phyloP scores from a whole-genome alignment of 495 filamentous ascomycete genomes.

The Staphylotrichum longicolle region DNA sequence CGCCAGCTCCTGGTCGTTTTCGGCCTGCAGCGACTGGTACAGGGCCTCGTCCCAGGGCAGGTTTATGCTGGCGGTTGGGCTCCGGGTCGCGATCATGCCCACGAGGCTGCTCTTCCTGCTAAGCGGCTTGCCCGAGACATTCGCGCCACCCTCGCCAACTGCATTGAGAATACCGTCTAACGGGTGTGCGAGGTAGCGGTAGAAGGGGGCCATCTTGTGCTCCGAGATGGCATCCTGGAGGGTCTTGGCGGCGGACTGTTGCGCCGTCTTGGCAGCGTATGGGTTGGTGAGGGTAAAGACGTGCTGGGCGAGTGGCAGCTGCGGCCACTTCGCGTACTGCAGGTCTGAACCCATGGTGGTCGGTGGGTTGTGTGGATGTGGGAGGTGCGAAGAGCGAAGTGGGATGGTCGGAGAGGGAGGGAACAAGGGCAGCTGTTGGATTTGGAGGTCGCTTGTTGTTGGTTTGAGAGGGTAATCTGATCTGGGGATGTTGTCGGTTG shows the following conservation, averaged over 20 bases:
- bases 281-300: slow-evolving; percentile 97
- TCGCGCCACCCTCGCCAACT: slow-evolving; percentile 64
- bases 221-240: slow-evolving; percentile 91
- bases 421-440: not conserved
- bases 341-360: slow-evolving; percentile 86
- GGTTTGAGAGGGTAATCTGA: not conserved
- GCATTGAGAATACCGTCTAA: slow-evolving; percentile 84
- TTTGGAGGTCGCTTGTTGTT: slow-evolving; percentile 1
- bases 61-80: slow-evolving; percentile 57
- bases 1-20: slow-evolving; percentile 89
- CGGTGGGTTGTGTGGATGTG: slow-evolving; percentile 5
- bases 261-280: slow-evolving; percentile 62
- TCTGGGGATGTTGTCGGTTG: not conserved
- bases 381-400: slow-evolving; percentile 3
- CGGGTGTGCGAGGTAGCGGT: slow-evolving; percentile 92
- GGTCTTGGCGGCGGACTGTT: slow-evolving; percentile 73
- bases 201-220: slow-evolving; percentile 95
- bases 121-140: slow-evolving; percentile 47
- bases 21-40: slow-evolving; percentile 79
- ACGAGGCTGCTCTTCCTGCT: slow-evolving; percentile 60
- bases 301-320: slow-evolving; percentile 88
- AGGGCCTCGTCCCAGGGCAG: slow-evolving; percentile 87
- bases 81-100: slow-evolving; percentile 70
- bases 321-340: slow-evolving; percentile 91
- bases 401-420: not conserved